Evolutionary conservation across 1,139 yeast genomes (phyloP), one percentile per base, ranked within the genome.

Genomic region (Debaryomyces sp.): DNA sequence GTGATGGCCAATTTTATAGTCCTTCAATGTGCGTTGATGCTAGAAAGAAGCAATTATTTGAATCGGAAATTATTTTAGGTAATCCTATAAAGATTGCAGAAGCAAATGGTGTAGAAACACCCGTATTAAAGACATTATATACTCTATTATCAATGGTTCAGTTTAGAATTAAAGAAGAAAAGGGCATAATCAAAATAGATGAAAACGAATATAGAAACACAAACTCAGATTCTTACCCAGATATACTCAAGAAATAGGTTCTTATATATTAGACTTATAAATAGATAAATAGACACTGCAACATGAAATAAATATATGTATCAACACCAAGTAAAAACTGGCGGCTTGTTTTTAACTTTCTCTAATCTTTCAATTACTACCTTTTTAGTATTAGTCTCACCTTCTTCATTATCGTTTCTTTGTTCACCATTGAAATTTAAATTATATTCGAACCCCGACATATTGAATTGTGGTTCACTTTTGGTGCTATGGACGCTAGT

Each of bases 11-110:
- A 29, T 84, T 81, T 69, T 86, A 84, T 61, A 68, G 78, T 34
- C 94, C 94, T 1, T 85, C 91, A 17, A 87, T 86, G 91, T 77
- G 82, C 55, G 83, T 87, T 12, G 96, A 87, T 63, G 72, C 78
- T 26, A 77, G 87, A 50, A 85, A 86, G 64, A 82, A 83, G 18
- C 87, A 86, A 57, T 83, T 84, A 50, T 77, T 86, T 60, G 96
- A 89, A 64, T 67, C 85, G 46, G 91, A 87, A 59, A 82, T 81
- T 21, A 84, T 89, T 52, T 68, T 87, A 47, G 92, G 94, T 2
- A 87, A 84, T 60, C 89, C 94, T 0, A 66, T 89, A 53, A 73
- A 75, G 39, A 70, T 83, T 44, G 94, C 91, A 1, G 63, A 71
- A 41, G 71, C 71, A 48, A 77, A 82, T 51, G 74, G 75, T 4